Evolutionary conservation across 768 basidiomycete genomes (phyloP), one percentile per base, ranked within the genome.

Genomic region (Leccinum variicolor): DNA sequence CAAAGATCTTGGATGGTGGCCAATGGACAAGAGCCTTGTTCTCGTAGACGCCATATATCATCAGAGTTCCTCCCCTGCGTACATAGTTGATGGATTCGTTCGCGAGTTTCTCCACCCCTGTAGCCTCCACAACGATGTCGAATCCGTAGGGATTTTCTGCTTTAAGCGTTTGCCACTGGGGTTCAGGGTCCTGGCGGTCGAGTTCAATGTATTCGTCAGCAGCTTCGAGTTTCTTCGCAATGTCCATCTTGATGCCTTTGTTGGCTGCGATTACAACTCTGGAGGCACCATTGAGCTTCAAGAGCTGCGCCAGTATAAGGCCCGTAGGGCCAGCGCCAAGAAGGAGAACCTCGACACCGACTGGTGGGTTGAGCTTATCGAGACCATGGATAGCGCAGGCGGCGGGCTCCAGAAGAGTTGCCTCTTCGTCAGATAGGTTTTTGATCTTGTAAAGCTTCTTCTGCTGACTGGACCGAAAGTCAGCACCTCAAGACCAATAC

Each of bases 271-370:
- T 85, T 53, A 90, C 89, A 55, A 94, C 83, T 58, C 82, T 81
- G 23, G 81, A 75, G 15, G 93, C 93, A 46, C 93, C 93, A 69
- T 94, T 94, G 45, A 90, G 77, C 73, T 92, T 93, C 58, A 95
- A 77, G 23, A 96, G 79, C 70, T 95, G 93, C 0, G 92, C 86
- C 47, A 96, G 83, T 60, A 94, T 91, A 34, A 95, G 81, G n/a
- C 93, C 89, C 4, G 93, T 95, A 1, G 93, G 92, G 13, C 93
- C 93, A n/a, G 93, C 90, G 52, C 93, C 93, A 48, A 94, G 79
- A 34, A 95, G 77, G 53, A 96, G 83, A 19, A 89, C 92, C 51
- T 94, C 91, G 41, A 89, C 77, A 26, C 93, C 93, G 57, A 94
- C 90, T 4, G 87, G 84, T 1, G 90, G 86, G 56, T 78, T 82